phyloP scores from a whole-genome alignment of 2,329 filamentous ascomycete genomes.

The Lojkania enalia region DNA sequence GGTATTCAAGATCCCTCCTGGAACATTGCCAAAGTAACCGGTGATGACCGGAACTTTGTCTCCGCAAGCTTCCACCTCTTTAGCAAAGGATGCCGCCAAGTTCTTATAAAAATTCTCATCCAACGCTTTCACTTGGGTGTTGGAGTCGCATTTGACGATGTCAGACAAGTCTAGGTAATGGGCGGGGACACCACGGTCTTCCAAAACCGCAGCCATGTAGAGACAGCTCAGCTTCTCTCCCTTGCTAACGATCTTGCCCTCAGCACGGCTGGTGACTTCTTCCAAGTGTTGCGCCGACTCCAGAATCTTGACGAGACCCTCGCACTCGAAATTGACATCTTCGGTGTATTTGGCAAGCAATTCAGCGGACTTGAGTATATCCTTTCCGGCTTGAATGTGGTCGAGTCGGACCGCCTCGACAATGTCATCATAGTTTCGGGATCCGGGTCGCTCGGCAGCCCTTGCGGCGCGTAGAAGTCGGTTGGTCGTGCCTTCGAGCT shows the following conservation, averaged over 20 bases:
- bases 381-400: constrained; percentile 73
- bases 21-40: constrained; percentile 93
- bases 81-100: constrained; percentile 47
- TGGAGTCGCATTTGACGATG: constrained; percentile 66
- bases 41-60: constrained; percentile 61
- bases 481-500: constrained; percentile 93
- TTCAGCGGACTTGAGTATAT: constrained; percentile 44
- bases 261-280: constrained; percentile 55
- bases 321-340: constrained; percentile 77
- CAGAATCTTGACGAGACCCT: constrained; percentile 74
- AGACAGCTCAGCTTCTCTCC: constrained; percentile 95
- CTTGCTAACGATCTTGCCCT: constrained; percentile 82
- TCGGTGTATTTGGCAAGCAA: constrained; percentile 60
- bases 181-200: constrained; percentile 78
- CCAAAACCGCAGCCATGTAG: constrained; percentile 83
- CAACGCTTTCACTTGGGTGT: constrained; percentile 37
- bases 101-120: constrained; percentile 53
- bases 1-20: constrained; percentile 85
- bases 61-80: constrained; percentile 48
- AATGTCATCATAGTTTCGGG: constrained; percentile 67
- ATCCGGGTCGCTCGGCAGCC: constrained; percentile 48
- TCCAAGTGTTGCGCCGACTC: constrained; percentile 63
- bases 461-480: constrained; percentile 55
- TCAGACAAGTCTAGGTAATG: constrained; percentile 91
- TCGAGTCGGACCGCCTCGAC: constrained; percentile 82